Conservation (phyloP, 2,329 filamentous ascomycete species). For the Hypoxylon sp. region DNA sequence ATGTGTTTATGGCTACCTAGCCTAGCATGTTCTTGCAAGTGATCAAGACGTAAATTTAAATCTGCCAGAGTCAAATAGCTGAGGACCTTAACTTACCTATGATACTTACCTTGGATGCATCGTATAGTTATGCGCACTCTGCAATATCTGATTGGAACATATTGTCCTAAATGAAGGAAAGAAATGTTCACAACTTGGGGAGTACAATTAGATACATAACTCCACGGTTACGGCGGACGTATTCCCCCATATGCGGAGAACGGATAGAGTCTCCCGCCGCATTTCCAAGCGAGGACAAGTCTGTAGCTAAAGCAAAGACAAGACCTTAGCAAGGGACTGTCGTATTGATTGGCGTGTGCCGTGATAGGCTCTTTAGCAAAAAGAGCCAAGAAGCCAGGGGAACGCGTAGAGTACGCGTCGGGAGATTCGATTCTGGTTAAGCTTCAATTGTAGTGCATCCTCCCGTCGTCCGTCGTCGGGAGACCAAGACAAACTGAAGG, state of each 20-base stretch:
- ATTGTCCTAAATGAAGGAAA: conserved; percentile 8
- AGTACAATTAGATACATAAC: conserved; percentile 10
- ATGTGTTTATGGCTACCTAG: neutral
- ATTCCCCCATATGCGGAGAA: conserved; percentile 33
- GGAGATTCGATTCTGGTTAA: conserved; percentile 24
- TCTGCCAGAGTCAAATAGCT: conserved; percentile 26
- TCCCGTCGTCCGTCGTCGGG: conserved; percentile 1
- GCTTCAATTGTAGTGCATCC: conserved; percentile 22
- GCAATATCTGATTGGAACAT: conserved; percentile 19
- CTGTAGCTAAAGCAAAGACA: conserved; percentile 21
- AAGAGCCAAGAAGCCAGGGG: conserved; percentile 34
- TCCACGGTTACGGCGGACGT: conserved; percentile 30
- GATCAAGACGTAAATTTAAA: conserved; percentile 11
- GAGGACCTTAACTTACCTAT: conserved; percentile 20
- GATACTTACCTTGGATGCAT: conserved; percentile 24
- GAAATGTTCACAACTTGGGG: conserved; percentile 10
- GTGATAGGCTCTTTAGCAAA: conserved; percentile 28
- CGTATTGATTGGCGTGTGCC: conserved; percentile 35
- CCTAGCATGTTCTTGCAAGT: conserved; percentile 23
- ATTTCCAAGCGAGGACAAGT: conserved; percentile 39
- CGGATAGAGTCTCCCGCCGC: conserved; percentile 38
- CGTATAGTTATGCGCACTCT: conserved; percentile 7
- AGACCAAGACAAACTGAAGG: conserved; percentile 8
- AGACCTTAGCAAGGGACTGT: conserved; percentile 32
- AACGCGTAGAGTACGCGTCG: conserved; percentile 37